Conservation (phyloP, 208 protist genomes). For the Tritrichomonas musculus region DNA sequence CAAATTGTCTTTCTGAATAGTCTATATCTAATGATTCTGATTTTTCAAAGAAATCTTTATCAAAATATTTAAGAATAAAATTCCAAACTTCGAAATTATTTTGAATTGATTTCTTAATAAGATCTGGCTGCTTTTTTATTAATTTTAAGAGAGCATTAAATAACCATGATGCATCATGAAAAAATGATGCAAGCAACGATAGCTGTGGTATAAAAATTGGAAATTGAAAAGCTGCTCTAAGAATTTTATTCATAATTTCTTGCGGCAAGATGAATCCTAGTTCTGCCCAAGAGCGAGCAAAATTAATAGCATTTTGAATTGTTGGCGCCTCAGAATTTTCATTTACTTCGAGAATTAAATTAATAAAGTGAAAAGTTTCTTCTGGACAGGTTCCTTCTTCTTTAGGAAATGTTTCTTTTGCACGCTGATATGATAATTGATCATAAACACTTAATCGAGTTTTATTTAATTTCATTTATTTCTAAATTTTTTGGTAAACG, state of each 20-base stretch:
- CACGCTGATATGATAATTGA: no score
- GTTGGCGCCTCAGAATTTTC: background rate
- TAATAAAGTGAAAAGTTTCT: background rate
- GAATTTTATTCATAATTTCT: background rate
- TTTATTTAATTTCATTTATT: no score
- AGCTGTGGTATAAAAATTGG: background rate
- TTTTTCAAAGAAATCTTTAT: background rate
- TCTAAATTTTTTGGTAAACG: no score
- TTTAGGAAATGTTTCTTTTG: no score
- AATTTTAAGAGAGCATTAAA: background rate
- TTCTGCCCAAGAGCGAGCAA: background rate
- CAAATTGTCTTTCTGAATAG: background rate
- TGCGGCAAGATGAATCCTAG: background rate
- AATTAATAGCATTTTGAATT: conserved; percentile 9
- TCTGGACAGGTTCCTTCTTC: no score
- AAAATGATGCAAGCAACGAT: background rate
- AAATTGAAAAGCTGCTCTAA: background rate
- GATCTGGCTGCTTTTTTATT: background rate
- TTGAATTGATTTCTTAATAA: background rate
- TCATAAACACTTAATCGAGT: no score
- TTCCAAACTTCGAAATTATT: background rate
- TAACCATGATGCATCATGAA: background rate
- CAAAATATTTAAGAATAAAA: background rate
- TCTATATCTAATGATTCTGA: background rate
- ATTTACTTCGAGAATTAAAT: background rate